Base-by-base conservation (phyloP, 2,329 filamentous ascomycete genomes). In the Neospermospora avenae region DNA sequence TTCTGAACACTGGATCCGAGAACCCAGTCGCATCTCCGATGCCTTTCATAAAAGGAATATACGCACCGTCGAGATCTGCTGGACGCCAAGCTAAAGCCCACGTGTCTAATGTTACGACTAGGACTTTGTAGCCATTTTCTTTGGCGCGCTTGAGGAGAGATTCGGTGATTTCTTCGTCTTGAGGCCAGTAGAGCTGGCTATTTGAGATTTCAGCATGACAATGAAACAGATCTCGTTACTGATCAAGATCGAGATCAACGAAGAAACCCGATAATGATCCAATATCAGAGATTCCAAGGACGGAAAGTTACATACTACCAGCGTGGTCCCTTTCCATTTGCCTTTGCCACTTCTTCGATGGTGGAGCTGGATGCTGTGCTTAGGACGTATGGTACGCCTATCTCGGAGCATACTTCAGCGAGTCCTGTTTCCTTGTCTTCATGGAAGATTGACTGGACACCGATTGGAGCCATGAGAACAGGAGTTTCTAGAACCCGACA, bases 161-260 rank as follows among this genome's bases (percentile, higher is more conserved):
- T 0, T 80, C 75, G 0, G 88, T 91, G 57, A 91, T 77, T 3
- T 86, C 82, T 55, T 91, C 81, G 57, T 84, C 81, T 20, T 79
- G 74, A 0, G 88, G 88, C 86, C 87, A 91, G 75, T 92, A 92
- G 0, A 92, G 80, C 70, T 92, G 89, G 71, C n/a, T n/a, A n/a
- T n/a, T n/a, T n/a, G n/a, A n/a, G n/a, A n/a, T n/a, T n/a, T n/a
- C n/a, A n/a, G n/a, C n/a, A n/a, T n/a, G n/a, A n/a, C n/a, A n/a
- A n/a, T n/a, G n/a, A n/a, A n/a, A n/a, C n/a, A n/a, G n/a, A n/a
- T n/a, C n/a, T n/a, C n/a, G n/a, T n/a, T n/a, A n/a, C n/a, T n/a
- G n/a, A n/a, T n/a, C n/a, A n/a, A n/a, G n/a, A n/a, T n/a, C n/a
- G n/a, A n/a, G n/a, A n/a, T n/a, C n/a, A n/a, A n/a, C n/a, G n/a